phyloP scores from a whole-genome alignment of 2,329 filamentous ascomycete species.

The Daldinia sp. region DNA sequence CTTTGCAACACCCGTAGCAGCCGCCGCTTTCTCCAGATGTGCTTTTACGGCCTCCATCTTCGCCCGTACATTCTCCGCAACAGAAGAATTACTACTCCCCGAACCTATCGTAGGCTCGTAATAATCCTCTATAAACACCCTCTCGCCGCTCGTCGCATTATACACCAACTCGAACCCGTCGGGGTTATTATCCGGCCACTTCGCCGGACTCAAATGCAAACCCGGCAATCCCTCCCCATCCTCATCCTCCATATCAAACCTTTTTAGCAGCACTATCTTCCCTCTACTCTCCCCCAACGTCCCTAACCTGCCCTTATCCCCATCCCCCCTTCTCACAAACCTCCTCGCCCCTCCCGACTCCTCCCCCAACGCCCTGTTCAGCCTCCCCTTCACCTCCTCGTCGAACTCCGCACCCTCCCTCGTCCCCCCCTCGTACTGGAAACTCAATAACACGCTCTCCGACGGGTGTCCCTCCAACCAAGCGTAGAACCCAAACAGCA shows the following conservation, averaged over 20 bases:
- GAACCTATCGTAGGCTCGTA: neutral
- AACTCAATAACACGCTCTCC: neutral
- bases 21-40: neutral
- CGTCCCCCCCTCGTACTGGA: neutral
- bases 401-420: neutral
- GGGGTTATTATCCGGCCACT: slow-evolving; percentile 1
- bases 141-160: neutral
- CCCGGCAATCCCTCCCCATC: slow-evolving; percentile 26
- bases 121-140: neutral
- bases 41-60: neutral
- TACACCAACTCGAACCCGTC: neutral
- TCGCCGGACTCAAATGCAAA: neutral
- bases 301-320: slow-evolving; percentile 13
- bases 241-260: slow-evolving; percentile 57
- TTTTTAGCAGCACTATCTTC: slow-evolving; percentile 57
- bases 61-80: neutral
- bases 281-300: slow-evolving; percentile 44
- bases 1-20: slow-evolving; percentile 47
- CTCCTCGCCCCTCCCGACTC: neutral
- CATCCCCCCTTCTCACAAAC: neutral
- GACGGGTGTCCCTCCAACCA: neutral
- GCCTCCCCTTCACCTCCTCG: neutral
- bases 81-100: neutral
- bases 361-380: neutral
- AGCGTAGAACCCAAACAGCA: neutral